Conservation (phyloP, 352 stramenopile genomes). For the Pythium dissotocum region DNA sequence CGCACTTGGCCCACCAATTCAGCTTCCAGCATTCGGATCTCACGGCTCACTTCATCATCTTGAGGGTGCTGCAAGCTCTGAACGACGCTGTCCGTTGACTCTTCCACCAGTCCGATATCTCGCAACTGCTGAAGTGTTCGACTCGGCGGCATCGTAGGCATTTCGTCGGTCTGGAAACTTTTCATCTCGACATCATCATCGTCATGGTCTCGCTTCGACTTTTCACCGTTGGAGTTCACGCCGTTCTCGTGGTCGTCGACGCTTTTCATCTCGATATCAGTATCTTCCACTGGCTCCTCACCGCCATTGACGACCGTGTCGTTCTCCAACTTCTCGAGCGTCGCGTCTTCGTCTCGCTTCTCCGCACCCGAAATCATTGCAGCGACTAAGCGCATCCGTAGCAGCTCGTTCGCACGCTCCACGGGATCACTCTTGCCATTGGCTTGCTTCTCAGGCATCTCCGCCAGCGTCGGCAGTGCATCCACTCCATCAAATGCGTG, state of each 20-base stretch:
- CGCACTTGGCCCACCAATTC: constrained; percentile 42
- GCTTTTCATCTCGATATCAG: constrained; percentile 6
- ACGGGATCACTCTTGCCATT: not conserved
- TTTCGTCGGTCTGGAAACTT: not conserved
- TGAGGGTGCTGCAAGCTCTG: constrained; percentile 31
- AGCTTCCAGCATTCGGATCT: constrained; percentile 58
- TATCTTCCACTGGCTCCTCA: not conserved
- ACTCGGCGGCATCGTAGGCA: not conserved
- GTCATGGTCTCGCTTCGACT: not conserved
- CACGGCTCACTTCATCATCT: constrained; percentile 66
- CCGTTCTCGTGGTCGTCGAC: not conserved
- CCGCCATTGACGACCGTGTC: not conserved
- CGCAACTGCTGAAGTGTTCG: constrained; percentile 25
- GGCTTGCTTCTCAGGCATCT: not conserved
- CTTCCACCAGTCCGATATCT: constrained; percentile 56
- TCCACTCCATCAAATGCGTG: constrained; percentile 4
- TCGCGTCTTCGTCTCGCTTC: not conserved
- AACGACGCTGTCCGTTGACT: constrained; percentile 26
- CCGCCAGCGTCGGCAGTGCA: not conserved
- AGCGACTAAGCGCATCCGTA: constrained; percentile 20
- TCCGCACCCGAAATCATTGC: constrained; percentile 10
- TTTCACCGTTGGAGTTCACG: not conserved
- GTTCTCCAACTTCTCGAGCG: not conserved
- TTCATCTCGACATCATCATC: constrained; percentile 1
- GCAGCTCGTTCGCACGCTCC: not conserved